Evolutionary conservation across 1,139 yeast genomes (phyloP).

Genomic region (Kurtzmaniella quercitrusa): DNA sequence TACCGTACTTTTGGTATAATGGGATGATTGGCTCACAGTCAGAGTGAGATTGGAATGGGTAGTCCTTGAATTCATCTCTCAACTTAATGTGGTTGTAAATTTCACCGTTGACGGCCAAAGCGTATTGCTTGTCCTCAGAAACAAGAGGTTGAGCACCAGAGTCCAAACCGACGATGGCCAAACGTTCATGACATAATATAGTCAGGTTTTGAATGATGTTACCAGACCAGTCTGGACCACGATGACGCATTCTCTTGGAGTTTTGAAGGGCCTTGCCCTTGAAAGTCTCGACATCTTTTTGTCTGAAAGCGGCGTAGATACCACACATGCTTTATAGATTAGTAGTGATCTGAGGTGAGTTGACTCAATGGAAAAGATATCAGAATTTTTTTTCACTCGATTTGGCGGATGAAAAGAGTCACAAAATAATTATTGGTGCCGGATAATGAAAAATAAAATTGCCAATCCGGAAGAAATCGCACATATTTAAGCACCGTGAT

Average conservation of each 20-base stretch:
- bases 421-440: neutral
- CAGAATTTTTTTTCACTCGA: neutral
- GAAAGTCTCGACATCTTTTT: slow-evolving; percentile 73
- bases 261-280: slow-evolving; percentile 85
- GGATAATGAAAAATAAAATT: neutral
- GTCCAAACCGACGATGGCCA: slow-evolving; percentile 93
- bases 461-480: neutral
- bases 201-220: slow-evolving; percentile 75
- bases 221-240: slow-evolving; percentile 99
- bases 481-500: neutral
- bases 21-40: slow-evolving; percentile 99
- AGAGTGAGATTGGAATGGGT: slow-evolving; percentile 77
- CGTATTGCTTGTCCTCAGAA: slow-evolving; percentile 67
- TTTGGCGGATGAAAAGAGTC: neutral
- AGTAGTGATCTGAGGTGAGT: neutral
- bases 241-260: slow-evolving; percentile 90
- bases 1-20: slow-evolving; percentile 75
- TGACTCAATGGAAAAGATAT: neutral
- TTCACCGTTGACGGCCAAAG: slow-evolving; percentile 93
- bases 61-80: slow-evolving; percentile 69
- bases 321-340: slow-evolving; percentile 73
- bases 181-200: slow-evolving; percentile 86
- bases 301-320: slow-evolving; percentile 87
- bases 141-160: slow-evolving; percentile 97
- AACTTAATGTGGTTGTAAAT: slow-evolving; percentile 92